These are phyloP conservation scores for Bipolaris bicolor DNA, from an alignment of 2,329 filamentous ascomycete species.

Conservation along the genomic window DNA sequence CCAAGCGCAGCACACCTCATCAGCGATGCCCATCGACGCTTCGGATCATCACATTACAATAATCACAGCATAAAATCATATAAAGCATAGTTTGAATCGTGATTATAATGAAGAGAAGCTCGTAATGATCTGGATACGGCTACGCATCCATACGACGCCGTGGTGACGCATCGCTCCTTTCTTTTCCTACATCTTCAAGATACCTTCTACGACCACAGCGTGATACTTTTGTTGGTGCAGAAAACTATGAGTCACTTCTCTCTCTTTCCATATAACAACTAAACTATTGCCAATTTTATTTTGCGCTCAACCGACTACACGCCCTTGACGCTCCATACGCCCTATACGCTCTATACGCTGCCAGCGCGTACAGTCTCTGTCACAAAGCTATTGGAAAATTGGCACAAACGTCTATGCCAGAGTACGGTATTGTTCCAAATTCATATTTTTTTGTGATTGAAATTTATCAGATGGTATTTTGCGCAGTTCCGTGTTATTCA, in stretches of 20 bases:
- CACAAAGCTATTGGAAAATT: not conserved
- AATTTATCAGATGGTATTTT: not conserved
- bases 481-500: not conserved
- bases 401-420: not conserved
- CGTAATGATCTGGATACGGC: too few species aligned
- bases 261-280: not conserved
- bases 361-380: conserved; percentile 13
- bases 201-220: not conserved
- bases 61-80: not conserved
- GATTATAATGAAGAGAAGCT: too few species aligned
- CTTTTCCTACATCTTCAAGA: not conserved
- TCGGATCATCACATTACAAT: not conserved
- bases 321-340: conserved; percentile 30
- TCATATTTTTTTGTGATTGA: not conserved
- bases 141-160: not conserved
- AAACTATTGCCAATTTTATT: not conserved
- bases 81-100: too few species aligned
- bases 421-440: not conserved
- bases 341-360: conserved; percentile 29
- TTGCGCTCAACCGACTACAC: conserved; percentile 13
- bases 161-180: not conserved
- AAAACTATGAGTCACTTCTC: too few species aligned
- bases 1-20: not conserved
- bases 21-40: not conserved
- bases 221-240: too few species aligned